Evolutionary conservation across 2,329 filamentous ascomycete species (phyloP).

Genomic region (Plenodomus lindquistii): DNA sequence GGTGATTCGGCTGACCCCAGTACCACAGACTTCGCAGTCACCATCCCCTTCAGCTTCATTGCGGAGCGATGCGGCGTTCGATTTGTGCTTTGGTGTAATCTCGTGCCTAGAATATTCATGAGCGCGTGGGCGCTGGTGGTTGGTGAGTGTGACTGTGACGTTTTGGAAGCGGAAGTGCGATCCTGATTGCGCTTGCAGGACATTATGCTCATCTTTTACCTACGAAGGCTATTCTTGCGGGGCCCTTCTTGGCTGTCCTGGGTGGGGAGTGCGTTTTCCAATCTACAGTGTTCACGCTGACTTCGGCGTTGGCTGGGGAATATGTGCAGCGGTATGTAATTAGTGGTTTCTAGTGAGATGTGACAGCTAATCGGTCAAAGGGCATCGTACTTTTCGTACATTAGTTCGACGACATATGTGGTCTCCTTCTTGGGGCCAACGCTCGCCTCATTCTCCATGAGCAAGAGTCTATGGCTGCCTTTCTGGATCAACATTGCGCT

Average conservation of each 20-base stretch:
- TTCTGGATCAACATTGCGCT: conserved; percentile 41
- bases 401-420: conserved; percentile 40
- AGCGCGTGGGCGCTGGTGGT: conserved; percentile 37
- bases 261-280: conserved; percentile 44
- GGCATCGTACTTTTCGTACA: conserved; percentile 43
- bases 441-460: conserved; percentile 41
- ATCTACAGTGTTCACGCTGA: conserved; percentile 40
- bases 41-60: conserved; percentile 42
- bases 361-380: conserved; percentile 18
- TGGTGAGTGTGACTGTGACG: conserved; percentile 22
- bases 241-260: conserved; percentile 36
- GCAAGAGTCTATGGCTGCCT: conserved; percentile 40
- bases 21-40: conserved; percentile 37
- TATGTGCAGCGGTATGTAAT: conserved; percentile 36
- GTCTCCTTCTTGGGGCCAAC: conserved; percentile 42
- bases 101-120: conserved; percentile 35
- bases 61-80: conserved; percentile 35
- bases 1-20: conserved; percentile 12
- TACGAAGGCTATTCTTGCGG: conserved; percentile 35
- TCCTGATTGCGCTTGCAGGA: conserved; percentile 20
- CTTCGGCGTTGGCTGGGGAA: conserved; percentile 35
- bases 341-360: neutral
- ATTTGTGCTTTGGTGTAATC: conserved; percentile 37
- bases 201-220: conserved; percentile 30
- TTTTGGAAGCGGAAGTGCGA: neutral